A percentile compares a stretch with the other conserved stretches of the same genome.
phyloP scores from a whole-genome alignment of 441 rosid species.

The Omphalea diandra region DNA sequence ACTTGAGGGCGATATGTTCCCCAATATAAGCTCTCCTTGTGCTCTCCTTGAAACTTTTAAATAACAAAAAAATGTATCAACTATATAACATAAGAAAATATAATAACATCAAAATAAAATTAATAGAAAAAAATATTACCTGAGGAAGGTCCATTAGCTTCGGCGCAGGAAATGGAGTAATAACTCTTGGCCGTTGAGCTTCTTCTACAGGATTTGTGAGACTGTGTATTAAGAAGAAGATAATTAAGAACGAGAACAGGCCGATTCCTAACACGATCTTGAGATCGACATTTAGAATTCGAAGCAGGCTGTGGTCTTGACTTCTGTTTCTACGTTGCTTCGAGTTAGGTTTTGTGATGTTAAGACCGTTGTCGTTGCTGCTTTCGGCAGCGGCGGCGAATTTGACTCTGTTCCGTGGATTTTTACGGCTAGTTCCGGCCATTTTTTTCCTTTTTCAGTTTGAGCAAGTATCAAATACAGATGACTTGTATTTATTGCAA shows the following conservation, averaged over 20 bases:
- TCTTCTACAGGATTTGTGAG: conserved; percentile 40
- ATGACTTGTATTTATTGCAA: background rate
- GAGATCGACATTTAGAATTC: conserved; percentile 48
- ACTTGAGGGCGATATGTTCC: conserved; percentile 96
- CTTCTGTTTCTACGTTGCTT: conserved; percentile 38
- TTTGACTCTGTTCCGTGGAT: conserved; percentile 55
- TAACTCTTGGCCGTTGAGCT: conserved; percentile 55
- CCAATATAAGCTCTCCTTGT: conserved; percentile 92
- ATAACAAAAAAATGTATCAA: background rate
- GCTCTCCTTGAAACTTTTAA: conserved; percentile 85
- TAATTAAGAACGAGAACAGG: conserved; percentile 36
- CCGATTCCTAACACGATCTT: conserved; percentile 48
- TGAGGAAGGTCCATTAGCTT: conserved; percentile 80
- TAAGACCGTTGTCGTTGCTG: conserved; percentile 29
- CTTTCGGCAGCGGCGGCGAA: conserved; percentile 34
- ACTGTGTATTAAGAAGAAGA: conserved; percentile 44
- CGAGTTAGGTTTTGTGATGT: conserved; percentile 27
- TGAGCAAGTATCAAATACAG: background rate
- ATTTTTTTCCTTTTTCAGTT: conserved; percentile 35
- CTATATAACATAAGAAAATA: background rate
- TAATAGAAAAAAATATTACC: conserved; percentile 28
- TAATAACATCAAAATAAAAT: background rate
- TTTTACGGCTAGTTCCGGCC: conserved; percentile 60
- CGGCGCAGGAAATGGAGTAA: conserved; percentile 88
- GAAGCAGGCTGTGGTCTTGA: conserved; percentile 45